Conservation (phyloP, 2,329 filamentous ascomycete genomes). For the Ophiobolus disseminans region DNA sequence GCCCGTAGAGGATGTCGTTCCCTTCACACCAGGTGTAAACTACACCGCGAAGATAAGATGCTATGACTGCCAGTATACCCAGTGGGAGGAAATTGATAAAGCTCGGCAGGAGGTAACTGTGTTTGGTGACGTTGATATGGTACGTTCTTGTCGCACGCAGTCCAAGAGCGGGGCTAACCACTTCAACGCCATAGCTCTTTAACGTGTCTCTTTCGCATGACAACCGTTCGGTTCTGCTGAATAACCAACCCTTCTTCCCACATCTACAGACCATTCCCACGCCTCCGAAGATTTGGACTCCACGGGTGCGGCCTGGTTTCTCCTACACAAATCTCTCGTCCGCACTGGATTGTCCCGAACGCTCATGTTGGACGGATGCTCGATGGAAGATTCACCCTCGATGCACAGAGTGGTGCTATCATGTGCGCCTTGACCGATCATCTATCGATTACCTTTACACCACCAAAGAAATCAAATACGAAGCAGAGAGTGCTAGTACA, state of each 20-base stretch:
- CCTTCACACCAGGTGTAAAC: conserved; percentile 29
- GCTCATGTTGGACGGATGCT: conserved; percentile 16
- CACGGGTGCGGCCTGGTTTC: conserved; percentile 29
- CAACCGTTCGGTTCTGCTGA: conserved; percentile 35
- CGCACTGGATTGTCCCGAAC: conserved; percentile 27
- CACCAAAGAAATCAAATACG: conserved; percentile 15
- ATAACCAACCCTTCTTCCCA: conserved; percentile 35
- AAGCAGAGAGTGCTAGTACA: conserved; percentile 15
- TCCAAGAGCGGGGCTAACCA: not conserved
- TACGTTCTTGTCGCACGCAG: conserved; percentile 17
- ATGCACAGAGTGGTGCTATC: conserved; percentile 26
- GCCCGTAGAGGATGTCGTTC: conserved; percentile 32
- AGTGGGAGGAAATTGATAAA: not conserved
- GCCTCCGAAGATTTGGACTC: conserved; percentile 28
- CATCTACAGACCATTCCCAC: conserved; percentile 28
- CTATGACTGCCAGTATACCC: conserved; percentile 34
- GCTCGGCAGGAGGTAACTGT: conserved; percentile 4
- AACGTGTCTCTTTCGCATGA: conserved; percentile 41
- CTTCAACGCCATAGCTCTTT: conserved; percentile 27
- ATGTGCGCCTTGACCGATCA: conserved; percentile 15
- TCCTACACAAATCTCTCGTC: conserved; percentile 33
- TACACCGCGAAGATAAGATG: conserved; percentile 43
- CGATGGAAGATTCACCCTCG: conserved; percentile 4
- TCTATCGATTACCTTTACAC: conserved; percentile 35
- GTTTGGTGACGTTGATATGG: conserved; percentile 33